Evolutionary conservation across 2,329 filamentous ascomycete genomes (phyloP).

Genomic region (Colletotrichum lupini): DNA sequence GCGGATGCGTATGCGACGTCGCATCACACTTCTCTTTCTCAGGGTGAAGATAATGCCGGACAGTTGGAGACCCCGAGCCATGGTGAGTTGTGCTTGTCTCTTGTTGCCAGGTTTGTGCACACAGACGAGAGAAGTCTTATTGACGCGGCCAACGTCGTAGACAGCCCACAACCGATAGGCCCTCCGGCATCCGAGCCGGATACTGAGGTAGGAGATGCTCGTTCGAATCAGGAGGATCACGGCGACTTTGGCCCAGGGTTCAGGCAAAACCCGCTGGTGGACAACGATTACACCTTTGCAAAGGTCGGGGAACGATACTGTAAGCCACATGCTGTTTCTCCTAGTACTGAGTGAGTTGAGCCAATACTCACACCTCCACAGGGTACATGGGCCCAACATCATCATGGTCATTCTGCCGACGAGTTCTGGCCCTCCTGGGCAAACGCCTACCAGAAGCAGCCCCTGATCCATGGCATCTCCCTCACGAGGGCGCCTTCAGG

Average conservation of each 20-base stretch:
- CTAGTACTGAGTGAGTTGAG: neutral
- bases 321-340: conserved; percentile 30
- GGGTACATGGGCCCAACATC: conserved; percentile 50
- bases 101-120: neutral
- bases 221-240: neutral
- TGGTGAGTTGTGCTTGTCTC: neutral
- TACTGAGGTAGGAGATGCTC: conserved; percentile 9
- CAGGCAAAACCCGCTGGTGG: conserved; percentile 44
- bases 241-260: conserved; percentile 29
- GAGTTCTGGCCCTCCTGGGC: conserved; percentile 46
- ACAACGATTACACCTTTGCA: conserved; percentile 46
- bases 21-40: neutral
- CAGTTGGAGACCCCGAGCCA: conserved; percentile 25
- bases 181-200: conserved; percentile 19
- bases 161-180: conserved; percentile 7
- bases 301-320: conserved; percentile 45
- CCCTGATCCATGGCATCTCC: conserved; percentile 45
- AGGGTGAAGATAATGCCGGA: neutral
- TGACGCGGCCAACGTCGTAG: neutral
- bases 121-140: neutral
- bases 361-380: conserved; percentile 7
- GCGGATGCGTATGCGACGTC: conserved; percentile 17
- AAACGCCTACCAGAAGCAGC: conserved; percentile 45
- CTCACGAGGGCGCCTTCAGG: conserved; percentile 43
- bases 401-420: conserved; percentile 49